A percentile compares a stretch with the other conserved stretches of the same genome.
These are phyloP conservation scores for Cardamine chenopodiifolia DNA, from an alignment of 345 rosid species.

Conservation along the genomic window DNA sequence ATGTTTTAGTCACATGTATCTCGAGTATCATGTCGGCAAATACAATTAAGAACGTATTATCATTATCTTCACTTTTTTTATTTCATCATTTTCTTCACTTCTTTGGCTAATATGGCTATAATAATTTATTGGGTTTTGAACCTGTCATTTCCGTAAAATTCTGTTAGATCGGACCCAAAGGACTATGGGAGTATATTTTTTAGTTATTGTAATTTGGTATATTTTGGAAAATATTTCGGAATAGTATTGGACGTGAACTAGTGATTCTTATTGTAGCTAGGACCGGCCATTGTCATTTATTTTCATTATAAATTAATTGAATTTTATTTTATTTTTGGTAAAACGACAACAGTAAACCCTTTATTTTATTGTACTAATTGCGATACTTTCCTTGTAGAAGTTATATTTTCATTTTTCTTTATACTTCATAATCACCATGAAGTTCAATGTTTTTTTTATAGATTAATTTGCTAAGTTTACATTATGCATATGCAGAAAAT, in stretches of 20 bases:
- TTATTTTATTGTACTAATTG: not conserved
- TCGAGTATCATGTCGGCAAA: slow-evolving; percentile 29
- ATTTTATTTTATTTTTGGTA: not conserved
- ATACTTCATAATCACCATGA: not conserved
- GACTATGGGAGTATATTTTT: not conserved
- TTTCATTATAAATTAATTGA: not conserved
- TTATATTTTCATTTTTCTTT: not conserved
- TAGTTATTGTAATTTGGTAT: not conserved
- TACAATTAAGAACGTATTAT: slow-evolving; percentile 13
- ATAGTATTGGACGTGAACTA: not conserved
- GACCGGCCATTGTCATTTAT: not conserved
- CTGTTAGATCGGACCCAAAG: not conserved
- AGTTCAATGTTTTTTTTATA: not conserved
- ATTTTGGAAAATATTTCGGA: not conserved
- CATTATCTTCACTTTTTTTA: not conserved
- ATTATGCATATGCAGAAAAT: not conserved
- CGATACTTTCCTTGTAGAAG: not conserved
- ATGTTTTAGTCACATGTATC: slow-evolving; percentile 13
- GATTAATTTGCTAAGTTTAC: not conserved
- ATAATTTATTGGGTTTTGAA: not conserved
- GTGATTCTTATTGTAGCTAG: not conserved
- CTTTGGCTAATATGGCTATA: not conserved
- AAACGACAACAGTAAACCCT: too few species aligned
- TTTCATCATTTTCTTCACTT: not conserved
- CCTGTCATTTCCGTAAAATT: not conserved